Conservation (phyloP, 768 basidiomycete genomes). For the Suillus discolor region DNA sequence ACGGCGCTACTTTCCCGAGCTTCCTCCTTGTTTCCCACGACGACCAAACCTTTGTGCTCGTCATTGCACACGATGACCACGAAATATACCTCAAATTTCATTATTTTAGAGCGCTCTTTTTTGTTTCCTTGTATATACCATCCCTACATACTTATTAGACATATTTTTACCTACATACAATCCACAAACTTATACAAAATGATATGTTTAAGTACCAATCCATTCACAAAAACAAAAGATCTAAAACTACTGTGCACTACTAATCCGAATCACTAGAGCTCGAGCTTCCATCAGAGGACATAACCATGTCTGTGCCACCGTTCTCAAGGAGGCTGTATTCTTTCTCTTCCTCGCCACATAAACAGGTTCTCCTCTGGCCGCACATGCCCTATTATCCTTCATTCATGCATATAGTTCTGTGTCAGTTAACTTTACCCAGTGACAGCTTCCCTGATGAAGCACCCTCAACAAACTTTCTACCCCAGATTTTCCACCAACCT, state of each 20-base stretch:
- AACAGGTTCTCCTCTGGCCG: neutral
- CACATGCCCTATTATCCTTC: neutral
- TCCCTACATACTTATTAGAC: neutral
- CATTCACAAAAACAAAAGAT: conserved; percentile 1
- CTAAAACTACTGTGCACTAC: neutral
- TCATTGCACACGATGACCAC: neutral
- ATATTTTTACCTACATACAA: neutral
- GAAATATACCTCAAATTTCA: neutral
- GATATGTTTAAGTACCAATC: neutral
- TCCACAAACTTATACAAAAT: neutral
- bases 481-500: neutral
- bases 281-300: neutral
- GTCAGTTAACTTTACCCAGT: neutral
- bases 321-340: neutral
- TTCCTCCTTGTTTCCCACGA: neutral
- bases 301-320: neutral
- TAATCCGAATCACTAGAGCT: neutral
- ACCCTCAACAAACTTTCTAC: neutral
- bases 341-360: neutral
- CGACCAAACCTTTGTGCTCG: neutral
- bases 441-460: neutral
- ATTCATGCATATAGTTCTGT: neutral
- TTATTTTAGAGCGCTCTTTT: neutral
- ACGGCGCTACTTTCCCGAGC: neutral
- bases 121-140: neutral